phyloP scores from a whole-genome alignment of 2,329 filamentous ascomycete genomes.

The Raffaelea ambrosiae region DNA sequence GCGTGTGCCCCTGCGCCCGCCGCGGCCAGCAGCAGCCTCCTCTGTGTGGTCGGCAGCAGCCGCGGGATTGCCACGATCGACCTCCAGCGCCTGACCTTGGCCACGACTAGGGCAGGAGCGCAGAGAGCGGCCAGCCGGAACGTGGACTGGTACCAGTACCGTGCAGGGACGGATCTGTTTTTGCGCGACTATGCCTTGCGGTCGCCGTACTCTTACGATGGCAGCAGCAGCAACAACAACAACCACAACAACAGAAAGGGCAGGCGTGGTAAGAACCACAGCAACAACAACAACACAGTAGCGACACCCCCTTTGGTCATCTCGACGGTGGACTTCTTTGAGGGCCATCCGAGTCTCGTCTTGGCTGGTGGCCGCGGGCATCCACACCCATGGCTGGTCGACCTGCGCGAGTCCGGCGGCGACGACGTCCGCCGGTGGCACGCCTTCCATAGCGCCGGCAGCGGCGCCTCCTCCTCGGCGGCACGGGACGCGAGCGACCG shows the following conservation, averaged over 20 bases:
- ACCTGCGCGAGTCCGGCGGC: constrained; percentile 29
- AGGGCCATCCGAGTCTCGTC: constrained; percentile 30
- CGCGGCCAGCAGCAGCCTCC: constrained; percentile 26
- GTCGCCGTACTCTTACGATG: too few relatives aligned
- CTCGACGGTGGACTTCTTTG: constrained; percentile 11
- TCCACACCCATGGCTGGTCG: constrained; percentile 34
- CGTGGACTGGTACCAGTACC: too few relatives aligned
- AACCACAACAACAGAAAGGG: too few relatives aligned
- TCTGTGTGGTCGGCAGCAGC: constrained; percentile 40
- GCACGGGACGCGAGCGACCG: too few relatives aligned
- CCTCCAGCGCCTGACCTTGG: background rate
- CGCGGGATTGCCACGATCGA: constrained; percentile 31
- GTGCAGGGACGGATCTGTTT: too few relatives aligned
- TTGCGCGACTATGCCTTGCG: too few relatives aligned
- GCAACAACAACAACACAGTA: background rate
- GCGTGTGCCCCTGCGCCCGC: constrained; percentile 33
- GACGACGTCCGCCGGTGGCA: constrained; percentile 3
- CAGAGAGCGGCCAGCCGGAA: too few relatives aligned
- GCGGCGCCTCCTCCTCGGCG: background rate
- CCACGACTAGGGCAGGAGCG: too few relatives aligned
- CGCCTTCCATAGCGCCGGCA: background rate
- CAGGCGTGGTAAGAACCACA: background rate
- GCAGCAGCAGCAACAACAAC: too few relatives aligned
- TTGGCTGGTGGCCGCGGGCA: constrained; percentile 38
- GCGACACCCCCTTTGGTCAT: background rate